Conservation (phyloP, 1,139 yeast species). For the Yamadazyma atmosphaerica region DNA sequence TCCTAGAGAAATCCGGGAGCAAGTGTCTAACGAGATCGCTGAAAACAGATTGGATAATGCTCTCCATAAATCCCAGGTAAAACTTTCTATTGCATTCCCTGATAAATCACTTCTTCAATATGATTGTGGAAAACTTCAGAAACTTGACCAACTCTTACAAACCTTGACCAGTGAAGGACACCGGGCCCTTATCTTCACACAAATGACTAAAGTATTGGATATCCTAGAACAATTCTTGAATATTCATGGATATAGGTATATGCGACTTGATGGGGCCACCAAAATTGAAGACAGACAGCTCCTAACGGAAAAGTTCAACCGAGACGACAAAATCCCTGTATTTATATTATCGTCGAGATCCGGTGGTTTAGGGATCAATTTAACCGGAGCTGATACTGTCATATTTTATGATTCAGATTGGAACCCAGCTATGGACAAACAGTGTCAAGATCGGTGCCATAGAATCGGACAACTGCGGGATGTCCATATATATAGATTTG, state of each 20-base stretch:
- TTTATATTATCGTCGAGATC: slow-evolving; percentile 93
- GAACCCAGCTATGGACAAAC: slow-evolving; percentile 99
- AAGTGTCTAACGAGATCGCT: slow-evolving; percentile 34
- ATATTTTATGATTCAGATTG: slow-evolving; percentile 99
- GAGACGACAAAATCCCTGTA: slow-evolving; percentile 83
- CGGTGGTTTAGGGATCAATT: slow-evolving; percentile 96
- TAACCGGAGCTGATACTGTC: slow-evolving; percentile 98
- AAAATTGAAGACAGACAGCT: slow-evolving; percentile 95
- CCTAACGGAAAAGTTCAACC: slow-evolving; percentile 87
- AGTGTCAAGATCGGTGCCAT: slow-evolving; percentile 98
- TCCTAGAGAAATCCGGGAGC: slow-evolving; percentile 33
- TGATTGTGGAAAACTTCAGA: slow-evolving; percentile 96
- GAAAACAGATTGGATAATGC: slow-evolving; percentile 52
- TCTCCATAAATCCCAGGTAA: slow-evolving; percentile 82
- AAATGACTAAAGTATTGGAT: slow-evolving; percentile 96
- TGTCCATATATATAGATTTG: slow-evolving; percentile 95
- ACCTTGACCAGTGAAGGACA: slow-evolving; percentile 85
- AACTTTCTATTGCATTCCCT: slow-evolving; percentile 91
- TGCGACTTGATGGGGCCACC: slow-evolving; percentile 97
- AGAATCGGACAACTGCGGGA: slow-evolving; percentile 98
- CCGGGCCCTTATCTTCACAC: slow-evolving; percentile 93
- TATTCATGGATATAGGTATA: slow-evolving; percentile 89
- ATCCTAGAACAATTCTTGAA: slow-evolving; percentile 90
- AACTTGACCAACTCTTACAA: slow-evolving; percentile 70
- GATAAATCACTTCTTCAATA: slow-evolving; percentile 89